Conservation (phyloP, 208 protist species). For the Acanthamoeba healyi region DNA sequence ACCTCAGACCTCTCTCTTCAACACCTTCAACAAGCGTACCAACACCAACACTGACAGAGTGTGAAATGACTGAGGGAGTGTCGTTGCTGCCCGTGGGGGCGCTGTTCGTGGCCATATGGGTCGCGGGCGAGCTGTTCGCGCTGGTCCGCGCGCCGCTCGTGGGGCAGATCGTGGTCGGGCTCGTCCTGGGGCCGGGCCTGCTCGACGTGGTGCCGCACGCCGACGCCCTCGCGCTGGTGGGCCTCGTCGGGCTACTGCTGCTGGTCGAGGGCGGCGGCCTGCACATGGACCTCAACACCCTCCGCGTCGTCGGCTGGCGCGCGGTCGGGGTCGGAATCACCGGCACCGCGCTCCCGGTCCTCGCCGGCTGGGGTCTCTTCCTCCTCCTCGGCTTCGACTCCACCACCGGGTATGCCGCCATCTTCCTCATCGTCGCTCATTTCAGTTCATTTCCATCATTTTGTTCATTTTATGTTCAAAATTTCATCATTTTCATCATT, state of each 20-base stretch:
- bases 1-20: too few species aligned
- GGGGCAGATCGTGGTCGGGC: conserved; percentile 59
- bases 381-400: not conserved
- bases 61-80: not conserved
- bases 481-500: not conserved
- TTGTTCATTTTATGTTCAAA: not conserved
- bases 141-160: not conserved
- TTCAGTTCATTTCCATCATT: not conserved
- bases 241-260: conserved; percentile 49
- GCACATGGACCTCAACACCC: conserved; percentile 45
- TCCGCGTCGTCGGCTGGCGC: conserved; percentile 22
- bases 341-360: conserved; percentile 26
- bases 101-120: conserved; percentile 59
- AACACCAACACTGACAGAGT: not conserved
- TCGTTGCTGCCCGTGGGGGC: conserved; percentile 18
- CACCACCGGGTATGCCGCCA: not conserved
- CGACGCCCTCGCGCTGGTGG: conserved; percentile 20
- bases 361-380: not conserved
- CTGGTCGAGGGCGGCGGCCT: conserved; percentile 71
- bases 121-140: not conserved
- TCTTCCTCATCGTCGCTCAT: not conserved
- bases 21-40: too few species aligned
- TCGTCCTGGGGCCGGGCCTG: conserved; percentile 45
- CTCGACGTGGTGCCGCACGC: conserved; percentile 37
- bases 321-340: not conserved